Conservation (phyloP, 148 eudicot species). For the Beta vulgaris region DNA sequence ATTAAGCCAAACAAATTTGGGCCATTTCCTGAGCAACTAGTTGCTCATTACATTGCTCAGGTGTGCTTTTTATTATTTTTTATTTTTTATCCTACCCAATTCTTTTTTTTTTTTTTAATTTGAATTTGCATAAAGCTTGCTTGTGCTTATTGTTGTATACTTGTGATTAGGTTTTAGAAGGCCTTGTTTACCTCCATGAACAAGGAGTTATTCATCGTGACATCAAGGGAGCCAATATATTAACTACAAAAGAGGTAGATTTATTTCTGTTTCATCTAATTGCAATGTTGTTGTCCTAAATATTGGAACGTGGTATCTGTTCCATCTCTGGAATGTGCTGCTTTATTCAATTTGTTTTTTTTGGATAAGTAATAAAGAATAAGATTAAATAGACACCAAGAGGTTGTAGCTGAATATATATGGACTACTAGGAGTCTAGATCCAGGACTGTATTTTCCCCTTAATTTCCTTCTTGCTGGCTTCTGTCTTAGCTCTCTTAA, state of each 20-base stretch:
- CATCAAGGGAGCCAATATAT: slow-evolving; percentile 98
- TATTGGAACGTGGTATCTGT: neutral
- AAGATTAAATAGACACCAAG: too few relatives aligned
- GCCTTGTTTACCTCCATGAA: slow-evolving; percentile 95
- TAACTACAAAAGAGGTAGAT: slow-evolving; percentile 93
- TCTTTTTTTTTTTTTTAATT: too few relatives aligned
- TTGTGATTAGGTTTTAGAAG: slow-evolving; percentile 77
- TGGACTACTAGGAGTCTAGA: too few relatives aligned
- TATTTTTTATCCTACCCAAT: too few relatives aligned
- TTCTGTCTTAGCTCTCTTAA: too few relatives aligned
- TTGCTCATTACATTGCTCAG: slow-evolving; percentile 95
- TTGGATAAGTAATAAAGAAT: too few relatives aligned
- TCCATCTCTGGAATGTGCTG: neutral
- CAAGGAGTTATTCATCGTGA: slow-evolving; percentile 99
- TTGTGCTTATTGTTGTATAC: slow-evolving; percentile 14
- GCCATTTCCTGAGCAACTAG: slow-evolving; percentile 97
- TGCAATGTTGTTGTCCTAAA: neutral
- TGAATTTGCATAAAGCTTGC: too few relatives aligned
- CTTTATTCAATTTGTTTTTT: neutral
- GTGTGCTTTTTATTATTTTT: slow-evolving; percentile 45
- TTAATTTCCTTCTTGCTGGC: too few relatives aligned
- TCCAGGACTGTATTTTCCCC: too few relatives aligned
- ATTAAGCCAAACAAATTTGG: slow-evolving; percentile 99
- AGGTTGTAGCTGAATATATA: too few relatives aligned
- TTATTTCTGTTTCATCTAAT: neutral